Conservation (phyloP, 2,329 filamentous ascomycete genomes). For the Amphichorda felina region DNA sequence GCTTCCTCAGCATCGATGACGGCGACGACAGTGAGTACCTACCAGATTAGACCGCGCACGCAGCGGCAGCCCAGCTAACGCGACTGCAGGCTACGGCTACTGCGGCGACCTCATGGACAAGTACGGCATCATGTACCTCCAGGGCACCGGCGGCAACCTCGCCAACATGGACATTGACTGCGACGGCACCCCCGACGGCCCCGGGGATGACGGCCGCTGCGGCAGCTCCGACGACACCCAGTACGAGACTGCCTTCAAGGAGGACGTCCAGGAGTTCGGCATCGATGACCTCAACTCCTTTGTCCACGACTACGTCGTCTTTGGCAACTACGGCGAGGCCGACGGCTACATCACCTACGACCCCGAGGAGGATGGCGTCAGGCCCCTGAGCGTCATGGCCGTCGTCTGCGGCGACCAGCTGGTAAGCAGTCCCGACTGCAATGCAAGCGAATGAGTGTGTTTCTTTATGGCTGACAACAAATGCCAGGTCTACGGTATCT, state of each 20-base stretch:
- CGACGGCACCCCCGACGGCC: conserved; percentile 31
- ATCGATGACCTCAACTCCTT: conserved; percentile 34
- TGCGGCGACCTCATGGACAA: conserved; percentile 26
- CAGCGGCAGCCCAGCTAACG: too few relatives aligned
- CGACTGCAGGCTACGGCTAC: conserved; percentile 12
- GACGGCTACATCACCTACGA: conserved; percentile 23
- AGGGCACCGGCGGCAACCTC: conserved; percentile 25
- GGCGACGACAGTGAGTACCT: background rate
- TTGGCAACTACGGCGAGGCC: conserved; percentile 32
- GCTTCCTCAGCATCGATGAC: background rate
- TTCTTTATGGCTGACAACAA: background rate
- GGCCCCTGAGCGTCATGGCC: conserved; percentile 39
- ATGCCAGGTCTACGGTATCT: conserved; percentile 40
- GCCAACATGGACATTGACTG: conserved; percentile 49
- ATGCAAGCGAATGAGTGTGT: too few relatives aligned
- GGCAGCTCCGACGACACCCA: conserved; percentile 26
- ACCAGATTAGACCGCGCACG: too few relatives aligned
- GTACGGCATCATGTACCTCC: conserved; percentile 30
- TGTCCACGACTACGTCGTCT: conserved; percentile 40
- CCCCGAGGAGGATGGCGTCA: conserved; percentile 25
- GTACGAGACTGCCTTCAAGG: conserved; percentile 29
- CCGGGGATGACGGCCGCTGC: conserved; percentile 28
- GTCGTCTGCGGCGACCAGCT: conserved; percentile 39
- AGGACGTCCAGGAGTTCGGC: conserved; percentile 20
- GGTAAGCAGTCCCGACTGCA: conserved; percentile 11